phyloP scores from a whole-genome alignment of 176 grass and related monocot species.

The Oryza officinalis region DNA sequence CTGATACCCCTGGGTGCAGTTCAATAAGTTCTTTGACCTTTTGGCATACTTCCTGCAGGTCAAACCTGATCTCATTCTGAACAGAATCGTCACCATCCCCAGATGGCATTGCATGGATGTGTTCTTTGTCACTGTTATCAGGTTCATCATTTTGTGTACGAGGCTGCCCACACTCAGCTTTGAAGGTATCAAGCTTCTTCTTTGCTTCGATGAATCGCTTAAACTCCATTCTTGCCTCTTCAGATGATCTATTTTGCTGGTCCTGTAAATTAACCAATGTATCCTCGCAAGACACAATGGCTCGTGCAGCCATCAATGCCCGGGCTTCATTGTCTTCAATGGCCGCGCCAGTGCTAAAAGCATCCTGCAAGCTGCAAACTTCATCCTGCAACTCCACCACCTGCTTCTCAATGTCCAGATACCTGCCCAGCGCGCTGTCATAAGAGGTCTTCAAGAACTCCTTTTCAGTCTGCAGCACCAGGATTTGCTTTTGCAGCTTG shows the following conservation, averaged over 20 bases:
- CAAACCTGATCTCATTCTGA: conserved; percentile 45
- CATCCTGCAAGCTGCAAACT: conserved; percentile 76
- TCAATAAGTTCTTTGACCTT: conserved; percentile 61
- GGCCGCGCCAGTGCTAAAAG: conserved; percentile 52
- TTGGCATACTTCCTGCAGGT: conserved; percentile 52
- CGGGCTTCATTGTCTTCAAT: conserved; percentile 93
- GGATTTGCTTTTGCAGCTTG: conserved; percentile 75
- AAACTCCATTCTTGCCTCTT: conserved; percentile 62
- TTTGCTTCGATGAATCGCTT: conserved; percentile 55
- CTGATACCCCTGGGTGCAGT: conserved; percentile 41
- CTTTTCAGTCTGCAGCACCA: conserved; percentile 76
- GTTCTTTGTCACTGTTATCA: conserved; percentile 31
- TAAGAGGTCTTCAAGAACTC: conserved; percentile 85
- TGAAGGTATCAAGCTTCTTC: conserved; percentile 64
- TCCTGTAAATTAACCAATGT: conserved; percentile 69
- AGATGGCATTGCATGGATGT: neutral
- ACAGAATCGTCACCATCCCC: conserved; percentile 23
- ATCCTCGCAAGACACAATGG: conserved; percentile 84
- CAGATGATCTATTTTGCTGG: conserved; percentile 50
- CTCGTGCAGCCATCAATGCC: conserved; percentile 77
- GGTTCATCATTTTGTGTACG: conserved; percentile 14
- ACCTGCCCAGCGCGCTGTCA: conserved; percentile 57
- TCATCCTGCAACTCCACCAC: conserved; percentile 67
- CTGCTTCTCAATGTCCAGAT: conserved; percentile 75
- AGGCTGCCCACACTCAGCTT: conserved; percentile 46